Base-by-base conservation (phyloP, 148 eudicot species). In the Persicaria tinctoria region DNA sequence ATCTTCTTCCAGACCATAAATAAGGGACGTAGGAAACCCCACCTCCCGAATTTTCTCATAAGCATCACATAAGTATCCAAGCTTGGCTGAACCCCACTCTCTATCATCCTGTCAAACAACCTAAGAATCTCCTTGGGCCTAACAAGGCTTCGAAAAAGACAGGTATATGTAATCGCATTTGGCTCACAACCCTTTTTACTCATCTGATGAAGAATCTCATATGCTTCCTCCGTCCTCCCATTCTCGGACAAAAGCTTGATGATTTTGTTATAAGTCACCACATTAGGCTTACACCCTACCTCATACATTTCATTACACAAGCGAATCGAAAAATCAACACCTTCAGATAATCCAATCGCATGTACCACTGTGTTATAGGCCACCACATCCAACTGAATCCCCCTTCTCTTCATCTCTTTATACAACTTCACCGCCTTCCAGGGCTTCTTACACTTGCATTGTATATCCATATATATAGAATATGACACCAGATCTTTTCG, bases 11-110 rank as follows among this genome's bases (percentile, higher is more conserved):
- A 95, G 68, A 92, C 80, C 55, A 79, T 45, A 44, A 87, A 84
- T 74, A 89, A 87, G 6, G 99, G 99, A 62, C 99, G 78, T 57
- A 95, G 89, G 78, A 95, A 90, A 14, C 99, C 99, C 99, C 97
- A 95, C 62, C 90, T 85, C 70, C 93, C 99, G 82, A 92, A 95
- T 70, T 92, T 95, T 78, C 91, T 85, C 89, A 95, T 87, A 63
- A 95, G 97, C 99, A 92, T 86, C 77, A 92, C 94, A 85, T 83
- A 92, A 2, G 96, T 92, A 78, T 92, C 97, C 87, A 90, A 84
- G 63, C 72, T 86, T 1, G 97, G 97, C 55, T 80, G 78, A 63
- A 95, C 85, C 18, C 97, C 97, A 77, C 78, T 83, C 20, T 81
- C 89, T 68, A 83, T 75, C 98, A 95, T 92, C 82, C 84, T 81